Evolutionary conservation across 2,329 filamentous ascomycete species (phyloP).

Genomic region (Aspergillus unguis): DNA sequence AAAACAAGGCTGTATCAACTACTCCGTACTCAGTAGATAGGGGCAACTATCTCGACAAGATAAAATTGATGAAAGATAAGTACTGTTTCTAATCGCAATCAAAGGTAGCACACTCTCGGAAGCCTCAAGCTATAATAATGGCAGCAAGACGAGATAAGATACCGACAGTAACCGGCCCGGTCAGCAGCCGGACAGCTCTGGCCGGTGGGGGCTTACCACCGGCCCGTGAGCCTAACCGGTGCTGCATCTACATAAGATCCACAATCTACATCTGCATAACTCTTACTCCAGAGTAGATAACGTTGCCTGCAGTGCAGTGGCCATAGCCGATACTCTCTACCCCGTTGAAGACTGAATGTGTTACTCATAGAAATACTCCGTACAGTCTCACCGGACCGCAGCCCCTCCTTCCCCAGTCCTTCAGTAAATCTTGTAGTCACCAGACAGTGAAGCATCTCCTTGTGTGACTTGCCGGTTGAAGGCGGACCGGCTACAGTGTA

Average conservation of each 20-base stretch:
- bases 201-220: slow-evolving; percentile 4
- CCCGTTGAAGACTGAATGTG: too few species aligned
- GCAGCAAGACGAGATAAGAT: background rate
- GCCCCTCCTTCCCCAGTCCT: too few species aligned
- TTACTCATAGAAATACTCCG: too few species aligned
- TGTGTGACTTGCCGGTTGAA: too few species aligned
- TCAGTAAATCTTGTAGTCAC: too few species aligned
- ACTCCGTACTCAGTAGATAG: background rate
- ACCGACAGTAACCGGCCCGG: slow-evolving; percentile 7
- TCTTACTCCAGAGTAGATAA: too few species aligned
- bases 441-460: too few species aligned
- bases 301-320: too few species aligned
- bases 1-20: background rate
- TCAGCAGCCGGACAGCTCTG: background rate
- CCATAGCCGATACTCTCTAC: too few species aligned
- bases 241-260: background rate
- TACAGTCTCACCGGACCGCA: too few species aligned
- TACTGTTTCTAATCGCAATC: background rate
- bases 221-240: slow-evolving; percentile 8
- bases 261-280: background rate
- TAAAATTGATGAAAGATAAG: too few species aligned
- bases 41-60: background rate
- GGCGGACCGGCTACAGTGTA: too few species aligned
- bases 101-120: background rate
- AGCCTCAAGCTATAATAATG: background rate